Evolutionary conservation across 2,329 filamentous ascomycete genomes (phyloP), one percentile per base, ranked within the genome.

Genomic region (Mycosphaerella sp.): DNA sequence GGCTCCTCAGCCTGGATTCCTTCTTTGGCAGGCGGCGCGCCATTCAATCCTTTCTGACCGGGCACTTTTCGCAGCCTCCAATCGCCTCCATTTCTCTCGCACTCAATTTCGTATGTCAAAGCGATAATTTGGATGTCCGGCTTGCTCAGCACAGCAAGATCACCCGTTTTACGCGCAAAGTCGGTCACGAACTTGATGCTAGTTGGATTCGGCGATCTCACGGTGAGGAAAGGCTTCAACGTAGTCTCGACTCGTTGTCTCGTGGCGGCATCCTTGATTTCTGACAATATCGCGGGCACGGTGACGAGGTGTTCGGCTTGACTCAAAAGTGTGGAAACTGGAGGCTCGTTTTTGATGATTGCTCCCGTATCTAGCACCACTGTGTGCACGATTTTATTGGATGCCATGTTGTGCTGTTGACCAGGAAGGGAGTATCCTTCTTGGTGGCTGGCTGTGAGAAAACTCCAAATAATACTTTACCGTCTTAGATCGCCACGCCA

Each of bases 51-150:
- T 70, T 90, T 91, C 69, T 95, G 90, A 0, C 84, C 86, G 0
- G 92, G 92, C 2, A 81, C 79, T 54, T 80, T 87, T 58, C 91
- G 79, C 70, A 96, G 67, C 56, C 91, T 81, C 86, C 89, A 95
- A 68, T 95, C 85, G 1, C 91, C 91, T n/a, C 84, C 83, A 68
- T 95, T 95, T 55, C 85, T 78, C 75, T 97, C 91, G 65, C 88
- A 87, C 65, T 97, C 92, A n/a, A 97, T 70, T 69, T 98, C 93
- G 70, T 97, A 97, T 1, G 89, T 87, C 53, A 98, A 76, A 7
- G 92, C 93, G 66, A 97, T 76, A 40, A 98, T 80, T 62, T 95
- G 87, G 57, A 97, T 76, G 82, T 98, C 93, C 1, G 90, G 87
- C 67, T 80, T 83, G 73, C 91, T 96, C 55, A 98, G 75, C 0